These are phyloP conservation scores for Populus hybrid DNA, from an alignment of 441 rosid species.

Conservation along the genomic window DNA sequence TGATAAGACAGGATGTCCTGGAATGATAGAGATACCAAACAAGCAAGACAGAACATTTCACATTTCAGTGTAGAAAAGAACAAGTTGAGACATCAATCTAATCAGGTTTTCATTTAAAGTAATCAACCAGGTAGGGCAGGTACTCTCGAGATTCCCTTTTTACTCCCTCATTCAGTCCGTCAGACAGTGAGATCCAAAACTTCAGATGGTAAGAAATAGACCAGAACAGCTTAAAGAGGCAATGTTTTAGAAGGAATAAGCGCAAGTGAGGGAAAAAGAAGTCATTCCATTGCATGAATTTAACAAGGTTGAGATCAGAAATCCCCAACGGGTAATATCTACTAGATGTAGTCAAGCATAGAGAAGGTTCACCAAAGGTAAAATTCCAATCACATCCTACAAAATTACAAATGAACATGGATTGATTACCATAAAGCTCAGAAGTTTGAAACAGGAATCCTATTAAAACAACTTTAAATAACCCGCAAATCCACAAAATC, in stretches of 20 bases:
- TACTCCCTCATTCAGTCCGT: background rate
- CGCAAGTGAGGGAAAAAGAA: background rate
- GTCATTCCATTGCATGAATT: background rate
- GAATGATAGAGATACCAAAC: background rate
- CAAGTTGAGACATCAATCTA: background rate
- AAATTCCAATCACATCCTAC: constrained; percentile 38
- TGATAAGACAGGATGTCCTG: background rate
- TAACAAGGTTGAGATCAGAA: background rate
- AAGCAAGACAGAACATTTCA: background rate
- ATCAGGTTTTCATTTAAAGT: background rate
- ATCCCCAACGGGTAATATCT: constrained; percentile 1
- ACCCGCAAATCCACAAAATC: constrained; percentile 43
- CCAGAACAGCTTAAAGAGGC: background rate
- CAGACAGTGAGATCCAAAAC: background rate
- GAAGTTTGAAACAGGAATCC: constrained; percentile 28
- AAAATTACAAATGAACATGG: constrained; percentile 33
- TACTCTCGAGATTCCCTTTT: background rate
- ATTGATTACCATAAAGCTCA: constrained; percentile 22
- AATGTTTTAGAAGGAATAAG: background rate
- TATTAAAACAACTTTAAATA: constrained; percentile 24
- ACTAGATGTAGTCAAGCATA: constrained; percentile 15
- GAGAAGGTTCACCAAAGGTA: constrained; percentile 10
- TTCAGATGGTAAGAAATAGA: too few relatives aligned
- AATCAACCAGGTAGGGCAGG: background rate
- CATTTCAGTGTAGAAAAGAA: background rate